Base-by-base conservation (phyloP, 768 basidiomycete genomes). In the Mrakia gelida region DNA sequence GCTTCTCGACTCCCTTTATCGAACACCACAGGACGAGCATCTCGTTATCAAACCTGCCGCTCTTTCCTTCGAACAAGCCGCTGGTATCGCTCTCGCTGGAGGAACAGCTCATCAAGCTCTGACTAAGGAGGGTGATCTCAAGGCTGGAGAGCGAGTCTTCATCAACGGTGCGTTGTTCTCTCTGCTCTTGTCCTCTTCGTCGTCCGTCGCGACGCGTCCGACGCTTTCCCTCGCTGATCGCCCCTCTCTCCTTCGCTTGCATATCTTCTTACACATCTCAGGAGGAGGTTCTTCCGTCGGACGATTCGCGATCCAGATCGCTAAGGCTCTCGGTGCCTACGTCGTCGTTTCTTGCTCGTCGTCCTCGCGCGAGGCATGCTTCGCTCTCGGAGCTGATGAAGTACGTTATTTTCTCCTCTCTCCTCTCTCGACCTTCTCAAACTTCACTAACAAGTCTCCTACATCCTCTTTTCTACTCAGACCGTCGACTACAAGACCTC, bases 311-410 rank as follows among this genome's bases (percentile, higher is more conserved):
- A 70, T 78, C 21, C 71, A 73, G 30, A 59, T 78, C 38, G 77
- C 77, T 1, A 78, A 78, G 65, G 38, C 32, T 9, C 10, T 61
- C 52, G 77, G 77, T 18, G 73, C 71, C 62, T 59, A 67, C 73
- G 77, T 78, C 32, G 73, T 78, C n/a, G 61, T 67, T 23, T 74
- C 77, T 2, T 78, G 77, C 77, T 78, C 77, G 23, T 28, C 16
- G 2, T 38, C 32, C 15, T 67, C 45, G 38, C 52, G 34, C 21
- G 67, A 73, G 23, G 67, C 34, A 0, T 38, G 59, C 62, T 38
- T 67, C 52, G 23, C 23, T 21, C 73, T 78, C 2, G 77, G 77
- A 7, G 71, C 77, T 9, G 77, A 78, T 28, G 77, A 78, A 67
- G 77, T 78, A 16, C n/a, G 77, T 45, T 45, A 6, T 6, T 45